A percentile compares a stretch with the other conserved stretches of the same genome.
Conservation (phyloP, 768 basidiomycete genomes). For the Lactarius sanguifluus region DNA sequence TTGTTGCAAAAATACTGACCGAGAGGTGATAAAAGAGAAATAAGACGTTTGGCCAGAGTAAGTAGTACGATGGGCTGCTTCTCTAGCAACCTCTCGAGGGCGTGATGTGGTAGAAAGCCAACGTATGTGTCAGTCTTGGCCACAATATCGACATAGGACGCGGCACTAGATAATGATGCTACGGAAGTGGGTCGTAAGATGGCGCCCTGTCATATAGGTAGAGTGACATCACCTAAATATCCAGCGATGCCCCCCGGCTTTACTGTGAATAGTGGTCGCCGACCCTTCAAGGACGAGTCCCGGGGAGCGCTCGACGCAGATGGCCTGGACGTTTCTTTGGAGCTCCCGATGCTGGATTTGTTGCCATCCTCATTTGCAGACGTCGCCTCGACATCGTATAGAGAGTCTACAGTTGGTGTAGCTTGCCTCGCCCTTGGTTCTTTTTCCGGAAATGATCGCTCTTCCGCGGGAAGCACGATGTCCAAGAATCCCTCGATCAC, state of each 20-base stretch:
- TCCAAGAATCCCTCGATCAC: slow-evolving; percentile 97
- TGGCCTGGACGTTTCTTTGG: slow-evolving; percentile 21
- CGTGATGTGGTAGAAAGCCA: slow-evolving; percentile 86
- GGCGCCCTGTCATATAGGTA: background rate
- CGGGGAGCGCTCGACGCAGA: slow-evolving; percentile 35
- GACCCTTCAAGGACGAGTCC: slow-evolving; percentile 48
- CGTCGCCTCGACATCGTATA: slow-evolving; percentile 24
- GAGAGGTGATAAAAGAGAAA: slow-evolving; percentile 90
- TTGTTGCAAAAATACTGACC: slow-evolving; percentile 45
- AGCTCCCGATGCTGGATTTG: slow-evolving; percentile 19
- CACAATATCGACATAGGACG: slow-evolving; percentile 94
- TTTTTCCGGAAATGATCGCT: slow-evolving; percentile 14
- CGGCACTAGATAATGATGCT: slow-evolving; percentile 89
- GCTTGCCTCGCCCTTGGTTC: slow-evolving; percentile 22
- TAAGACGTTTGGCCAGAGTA: slow-evolving; percentile 93
- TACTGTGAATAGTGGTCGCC: slow-evolving; percentile 77
- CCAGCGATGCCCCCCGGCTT: slow-evolving; percentile 98
- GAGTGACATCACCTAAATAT: slow-evolving; percentile 67
- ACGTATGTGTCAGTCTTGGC: slow-evolving; percentile 99
- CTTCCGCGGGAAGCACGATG: slow-evolving; percentile 68
- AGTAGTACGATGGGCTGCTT: slow-evolving; percentile 93
- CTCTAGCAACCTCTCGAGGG: slow-evolving; percentile 88
- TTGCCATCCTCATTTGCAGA: slow-evolving; percentile 23
- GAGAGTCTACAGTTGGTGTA: slow-evolving; percentile 19
- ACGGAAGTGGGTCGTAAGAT: background rate